Conservation (phyloP, 179 eudicot genomes). For the Beta macrorhiza region DNA sequence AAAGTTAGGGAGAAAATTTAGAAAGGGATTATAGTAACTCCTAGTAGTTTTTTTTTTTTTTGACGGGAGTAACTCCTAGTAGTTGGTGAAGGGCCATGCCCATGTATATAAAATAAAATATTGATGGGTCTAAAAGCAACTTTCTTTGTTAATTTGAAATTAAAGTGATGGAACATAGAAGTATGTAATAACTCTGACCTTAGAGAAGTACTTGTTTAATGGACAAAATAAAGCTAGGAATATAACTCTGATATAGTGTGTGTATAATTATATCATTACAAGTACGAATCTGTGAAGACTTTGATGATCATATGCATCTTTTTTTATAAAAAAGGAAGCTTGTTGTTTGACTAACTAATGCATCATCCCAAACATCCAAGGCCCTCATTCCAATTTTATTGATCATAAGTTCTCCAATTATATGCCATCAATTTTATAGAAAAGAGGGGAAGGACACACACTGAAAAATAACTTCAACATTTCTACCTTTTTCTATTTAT, state of each 20-base stretch:
- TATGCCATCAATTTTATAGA: too few species aligned
- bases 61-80: too few species aligned
- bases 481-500: too few species aligned
- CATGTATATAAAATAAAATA: not conserved
- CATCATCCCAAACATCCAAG: not conserved
- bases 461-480: too few species aligned
- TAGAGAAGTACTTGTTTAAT: constrained; percentile 14
- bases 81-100: too few species aligned
- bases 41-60: too few species aligned
- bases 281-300: constrained; percentile 19
- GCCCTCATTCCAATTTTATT: too few species aligned
- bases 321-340: not conserved
- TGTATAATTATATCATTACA: not conserved
- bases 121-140: not conserved
- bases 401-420: too few species aligned
- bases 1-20: too few species aligned
- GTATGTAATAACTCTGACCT: not conserved
- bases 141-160: not conserved
- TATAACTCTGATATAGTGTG: not conserved
- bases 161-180: not conserved
- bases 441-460: too few species aligned
- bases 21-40: too few species aligned
- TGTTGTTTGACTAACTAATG: not conserved
- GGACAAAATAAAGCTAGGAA: not conserved
- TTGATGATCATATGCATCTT: constrained; percentile 12